Evolutionary conservation across 352 stramenopile genomes (phyloP).

Genomic region (Phytophthora tubulina): DNA sequence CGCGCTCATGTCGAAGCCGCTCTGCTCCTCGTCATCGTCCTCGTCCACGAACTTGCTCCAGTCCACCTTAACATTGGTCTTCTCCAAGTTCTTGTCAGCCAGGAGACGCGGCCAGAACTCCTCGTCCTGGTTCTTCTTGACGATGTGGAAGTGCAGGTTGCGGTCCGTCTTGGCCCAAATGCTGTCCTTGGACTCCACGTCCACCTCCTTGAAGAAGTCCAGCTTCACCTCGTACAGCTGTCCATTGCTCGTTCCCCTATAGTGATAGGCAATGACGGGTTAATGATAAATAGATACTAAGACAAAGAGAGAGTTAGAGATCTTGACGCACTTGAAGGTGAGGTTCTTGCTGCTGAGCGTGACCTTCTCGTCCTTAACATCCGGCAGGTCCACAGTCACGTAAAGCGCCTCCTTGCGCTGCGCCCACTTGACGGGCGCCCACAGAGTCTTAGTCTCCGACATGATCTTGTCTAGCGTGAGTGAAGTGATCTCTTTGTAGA

Average conservation of each 20-base stretch:
- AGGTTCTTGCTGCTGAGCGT: constrained; percentile 91
- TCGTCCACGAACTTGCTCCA: constrained; percentile 98
- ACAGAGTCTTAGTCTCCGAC: constrained; percentile 66
- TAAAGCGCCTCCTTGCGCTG: constrained; percentile 97
- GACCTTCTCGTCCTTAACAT: constrained; percentile 95
- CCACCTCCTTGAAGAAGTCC: constrained; percentile 96
- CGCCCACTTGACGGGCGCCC: constrained; percentile 95
- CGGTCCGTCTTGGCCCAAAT: constrained; percentile 96
- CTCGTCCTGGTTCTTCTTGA: constrained; percentile 95
- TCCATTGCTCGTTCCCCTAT: constrained; percentile 88
- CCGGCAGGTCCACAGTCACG: constrained; percentile 96
- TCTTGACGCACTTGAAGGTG: constrained; percentile 76
- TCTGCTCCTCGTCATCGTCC: constrained; percentile 94
- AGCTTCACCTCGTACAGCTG: constrained; percentile 96
- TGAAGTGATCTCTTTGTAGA: constrained; percentile 20
- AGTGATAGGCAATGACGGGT: constrained; percentile 12
- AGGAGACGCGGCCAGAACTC: constrained; percentile 97
- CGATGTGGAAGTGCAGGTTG: constrained; percentile 96
- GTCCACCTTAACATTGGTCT: constrained; percentile 97
- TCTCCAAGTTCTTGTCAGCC: constrained; percentile 96
- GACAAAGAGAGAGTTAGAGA: background rate
- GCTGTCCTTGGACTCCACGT: constrained; percentile 90
- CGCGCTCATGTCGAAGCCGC: constrained; percentile 89
- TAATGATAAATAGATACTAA: background rate
- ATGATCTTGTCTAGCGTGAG: constrained; percentile 23